phyloP scores from a whole-genome alignment of 2,329 filamentous ascomycete species.

The Claviceps lovelessii region DNA sequence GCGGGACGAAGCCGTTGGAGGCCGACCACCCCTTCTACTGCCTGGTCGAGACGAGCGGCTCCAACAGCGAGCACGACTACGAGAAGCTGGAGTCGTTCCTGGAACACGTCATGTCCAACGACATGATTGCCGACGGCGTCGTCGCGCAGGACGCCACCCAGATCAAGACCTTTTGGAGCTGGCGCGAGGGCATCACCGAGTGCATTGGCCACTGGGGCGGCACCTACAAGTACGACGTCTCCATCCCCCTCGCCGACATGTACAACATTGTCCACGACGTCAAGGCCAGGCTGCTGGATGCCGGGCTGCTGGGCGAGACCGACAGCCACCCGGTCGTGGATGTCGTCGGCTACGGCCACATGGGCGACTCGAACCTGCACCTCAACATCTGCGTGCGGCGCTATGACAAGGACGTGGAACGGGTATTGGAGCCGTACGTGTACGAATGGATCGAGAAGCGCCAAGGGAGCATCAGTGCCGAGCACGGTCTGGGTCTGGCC shows the following conservation, averaged over 20 bases:
- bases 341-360: slow-evolving; percentile 94
- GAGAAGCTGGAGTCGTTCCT: slow-evolving; percentile 84
- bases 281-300: slow-evolving; percentile 53
- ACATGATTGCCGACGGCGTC: slow-evolving; percentile 78
- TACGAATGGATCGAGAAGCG: slow-evolving; percentile 91
- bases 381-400: slow-evolving; percentile 72
- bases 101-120: slow-evolving; percentile 78
- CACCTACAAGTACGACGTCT: slow-evolving; percentile 97
- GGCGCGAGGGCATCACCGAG: slow-evolving; percentile 88
- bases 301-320: slow-evolving; percentile 63
- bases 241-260: slow-evolving; percentile 75
- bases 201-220: slow-evolving; percentile 79
- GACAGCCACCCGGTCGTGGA: slow-evolving; percentile 67
- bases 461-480: slow-evolving; percentile 87
- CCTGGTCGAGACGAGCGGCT: slow-evolving; percentile 89
- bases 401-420: slow-evolving; percentile 79
- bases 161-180: slow-evolving; percentile 70
- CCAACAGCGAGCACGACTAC: slow-evolving; percentile 82
- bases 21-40: slow-evolving; percentile 87
- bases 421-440: slow-evolving; percentile 80
- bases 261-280: slow-evolving; percentile 84
- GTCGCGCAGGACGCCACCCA: slow-evolving; percentile 91
- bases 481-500: slow-evolving; percentile 84
- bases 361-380: slow-evolving; percentile 94
- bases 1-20: slow-evolving; percentile 70